A percentile compares a stretch with the other conserved stretches of the same genome.
Conservation (phyloP, 2,329 filamentous ascomycete species). For the Phialocephala subalpina region DNA sequence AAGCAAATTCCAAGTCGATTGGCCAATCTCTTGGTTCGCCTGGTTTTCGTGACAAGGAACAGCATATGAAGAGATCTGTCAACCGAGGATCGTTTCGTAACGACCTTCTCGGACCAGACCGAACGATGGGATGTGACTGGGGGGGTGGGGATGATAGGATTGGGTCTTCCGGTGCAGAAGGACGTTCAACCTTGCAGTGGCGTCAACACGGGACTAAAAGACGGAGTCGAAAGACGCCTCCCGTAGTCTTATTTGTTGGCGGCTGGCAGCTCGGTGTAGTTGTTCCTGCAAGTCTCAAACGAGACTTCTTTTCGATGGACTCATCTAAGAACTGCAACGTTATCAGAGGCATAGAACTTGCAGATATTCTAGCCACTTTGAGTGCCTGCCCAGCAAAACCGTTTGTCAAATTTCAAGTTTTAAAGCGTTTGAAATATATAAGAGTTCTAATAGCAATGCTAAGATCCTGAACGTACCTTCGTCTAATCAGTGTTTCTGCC, state of each 20-base stretch:
- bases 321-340: background rate
- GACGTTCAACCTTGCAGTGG: constrained; percentile 4
- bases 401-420: too few species aligned
- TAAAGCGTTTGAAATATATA: background rate
- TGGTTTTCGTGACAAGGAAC: background rate
- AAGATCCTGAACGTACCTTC: background rate
- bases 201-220: background rate
- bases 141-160: background rate
- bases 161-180: background rate
- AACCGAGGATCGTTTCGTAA: background rate
- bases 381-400: too few species aligned
- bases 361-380: too few species aligned
- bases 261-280: background rate
- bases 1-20: background rate
- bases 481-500: background rate
- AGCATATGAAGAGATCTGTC: background rate
- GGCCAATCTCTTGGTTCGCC: background rate
- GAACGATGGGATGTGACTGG: background rate
- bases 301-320: background rate
- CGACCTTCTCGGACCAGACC: background rate
- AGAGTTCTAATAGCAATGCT: background rate
- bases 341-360: background rate
- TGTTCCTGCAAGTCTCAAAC: background rate
- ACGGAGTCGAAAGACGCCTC: background rate
- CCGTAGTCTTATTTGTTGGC: background rate